These are phyloP conservation scores for Metschnikowia henanensis DNA, from an alignment of 805 yeast genomes.

Conservation along the genomic window DNA sequence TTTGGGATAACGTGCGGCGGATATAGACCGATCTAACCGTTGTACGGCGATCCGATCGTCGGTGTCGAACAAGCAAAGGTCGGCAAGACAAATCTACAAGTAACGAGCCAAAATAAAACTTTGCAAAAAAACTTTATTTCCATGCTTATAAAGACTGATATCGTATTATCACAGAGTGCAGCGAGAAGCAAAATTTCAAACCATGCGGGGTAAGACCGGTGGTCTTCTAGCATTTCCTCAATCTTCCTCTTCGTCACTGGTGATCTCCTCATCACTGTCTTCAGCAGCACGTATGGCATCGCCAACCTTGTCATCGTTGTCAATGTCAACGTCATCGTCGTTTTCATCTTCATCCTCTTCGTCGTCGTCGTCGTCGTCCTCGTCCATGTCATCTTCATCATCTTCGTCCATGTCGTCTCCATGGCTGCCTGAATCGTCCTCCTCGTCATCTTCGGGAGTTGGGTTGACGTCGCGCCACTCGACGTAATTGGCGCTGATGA, in stretches of 20 bases:
- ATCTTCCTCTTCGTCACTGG: slow-evolving; percentile 15
- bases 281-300: slow-evolving; percentile 17
- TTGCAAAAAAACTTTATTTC: slow-evolving; percentile 10
- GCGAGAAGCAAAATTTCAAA: neutral
- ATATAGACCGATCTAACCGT: slow-evolving; percentile 16
- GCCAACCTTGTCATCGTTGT: slow-evolving; percentile 17
- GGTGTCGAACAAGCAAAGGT: slow-evolving; percentile 13
- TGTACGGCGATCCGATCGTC: slow-evolving; percentile 16
- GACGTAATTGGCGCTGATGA: slow-evolving; percentile 54
- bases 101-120: slow-evolving; percentile 15
- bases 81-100: slow-evolving; percentile 13
- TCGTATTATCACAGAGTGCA: neutral
- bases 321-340: slow-evolving; percentile 18
- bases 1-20: slow-evolving; percentile 7
- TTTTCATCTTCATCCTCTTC: slow-evolving; percentile 17
- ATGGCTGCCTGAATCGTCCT: slow-evolving; percentile 31
- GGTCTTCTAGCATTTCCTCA: slow-evolving; percentile 23
- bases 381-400: slow-evolving; percentile 19
- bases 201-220: neutral
- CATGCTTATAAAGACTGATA: slow-evolving; percentile 15
- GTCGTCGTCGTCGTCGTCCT: slow-evolving; percentile 16
- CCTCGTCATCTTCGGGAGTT: slow-evolving; percentile 59
- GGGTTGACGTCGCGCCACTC: slow-evolving; percentile 68
- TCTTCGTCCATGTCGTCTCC: slow-evolving; percentile 28
- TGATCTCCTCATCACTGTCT: slow-evolving; percentile 20